Evolutionary conservation across 129 eudicot genomes (phyloP), one percentile per base, ranked within the genome.

Genomic region (Cynara cardunculus): DNA sequence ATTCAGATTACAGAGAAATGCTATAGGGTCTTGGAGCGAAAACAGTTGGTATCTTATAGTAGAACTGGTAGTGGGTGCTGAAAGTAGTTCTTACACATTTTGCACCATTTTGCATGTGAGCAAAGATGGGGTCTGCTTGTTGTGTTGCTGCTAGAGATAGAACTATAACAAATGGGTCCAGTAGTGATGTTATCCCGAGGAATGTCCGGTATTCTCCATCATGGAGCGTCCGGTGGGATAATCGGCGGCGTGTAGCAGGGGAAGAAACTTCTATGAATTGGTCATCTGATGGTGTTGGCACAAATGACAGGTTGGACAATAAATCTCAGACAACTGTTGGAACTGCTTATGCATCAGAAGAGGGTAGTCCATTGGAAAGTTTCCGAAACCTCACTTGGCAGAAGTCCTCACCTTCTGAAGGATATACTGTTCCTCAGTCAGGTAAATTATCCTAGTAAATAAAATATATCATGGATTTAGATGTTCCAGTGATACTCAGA

Each of bases 171-270:
- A 89, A 84, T 83, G 89, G 92, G 84, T 66, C 98, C 11, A 75
- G 74, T 66, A 72, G 88, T 86, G 93, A 91, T 24, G 69, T 73
- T 79, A 34, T 89, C 81, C 91, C 81, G 19, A 91, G 99, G 85
- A 90, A 90, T 80, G 69, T 86, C 37, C 81, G 94, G 59, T 88
- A 93, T 81, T 96, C 99, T 25, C 99, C 99, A 78, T 88, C 97
- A 28, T 96, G 99, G 99, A 91, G 99, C 77, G 89, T 96, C 61
- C 87, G 94, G 69, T 92, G 97, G 99, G 99, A 95, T 81, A 95
- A 92, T 61, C 83, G 98, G 46, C 87, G 92, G 71, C 89, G 99
- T 69, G 98, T 92, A 74, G 97, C 92, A 32, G 98, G 98, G 75
- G 99, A 96, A 80, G 99, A 96, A 32, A 77, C 92, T 8, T 87